Evolutionary conservation across 106 monocot species (phyloP).

Genomic region (Xerophyta viscosa): DNA sequence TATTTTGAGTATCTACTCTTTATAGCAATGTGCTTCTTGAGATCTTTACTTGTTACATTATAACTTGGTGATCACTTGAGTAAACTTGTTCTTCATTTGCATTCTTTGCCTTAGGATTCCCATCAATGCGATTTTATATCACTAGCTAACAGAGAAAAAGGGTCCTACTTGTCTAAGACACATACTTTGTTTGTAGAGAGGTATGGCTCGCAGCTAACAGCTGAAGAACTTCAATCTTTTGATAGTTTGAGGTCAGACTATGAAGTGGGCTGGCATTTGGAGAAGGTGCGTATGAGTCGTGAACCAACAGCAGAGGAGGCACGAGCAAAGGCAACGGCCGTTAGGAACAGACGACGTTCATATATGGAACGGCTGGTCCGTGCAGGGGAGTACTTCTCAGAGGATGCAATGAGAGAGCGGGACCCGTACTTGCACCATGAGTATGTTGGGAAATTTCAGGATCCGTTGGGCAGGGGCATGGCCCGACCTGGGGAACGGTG

Average conservation of each 20-base stretch:
- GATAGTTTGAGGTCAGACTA: slow-evolving; percentile 44
- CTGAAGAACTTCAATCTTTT: slow-evolving; percentile 55
- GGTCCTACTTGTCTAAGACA: too few species aligned
- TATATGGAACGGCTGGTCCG: slow-evolving; percentile 54
- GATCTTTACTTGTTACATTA: too few species aligned
- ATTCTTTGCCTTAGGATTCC: too few species aligned
- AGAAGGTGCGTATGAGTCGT: slow-evolving; percentile 19
- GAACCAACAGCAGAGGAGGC: slow-evolving; percentile 26
- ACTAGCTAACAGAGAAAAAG: too few species aligned
- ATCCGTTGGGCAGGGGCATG: slow-evolving; percentile 55
- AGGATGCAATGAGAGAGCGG: slow-evolving; percentile 89
- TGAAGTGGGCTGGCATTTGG: slow-evolving; percentile 74
- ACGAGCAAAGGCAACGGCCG: slow-evolving; percentile 24
- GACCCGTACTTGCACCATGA: slow-evolving; percentile 91
- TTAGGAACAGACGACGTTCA: slow-evolving; percentile 74
- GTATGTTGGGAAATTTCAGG: slow-evolving; percentile 81
- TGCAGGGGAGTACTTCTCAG: slow-evolving; percentile 80
- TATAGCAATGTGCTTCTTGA: too few species aligned
- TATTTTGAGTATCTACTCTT: too few species aligned
- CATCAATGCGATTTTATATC: too few species aligned
- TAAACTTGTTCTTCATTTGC: too few species aligned
- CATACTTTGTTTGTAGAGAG: slow-evolving; percentile 40
- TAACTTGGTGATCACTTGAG: too few species aligned
- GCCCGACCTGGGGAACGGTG: slow-evolving; percentile 79
- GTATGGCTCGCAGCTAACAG: slow-evolving; percentile 55